Evolutionary conservation across 116 monocot species (phyloP).

Genomic region (Zostera marina): DNA sequence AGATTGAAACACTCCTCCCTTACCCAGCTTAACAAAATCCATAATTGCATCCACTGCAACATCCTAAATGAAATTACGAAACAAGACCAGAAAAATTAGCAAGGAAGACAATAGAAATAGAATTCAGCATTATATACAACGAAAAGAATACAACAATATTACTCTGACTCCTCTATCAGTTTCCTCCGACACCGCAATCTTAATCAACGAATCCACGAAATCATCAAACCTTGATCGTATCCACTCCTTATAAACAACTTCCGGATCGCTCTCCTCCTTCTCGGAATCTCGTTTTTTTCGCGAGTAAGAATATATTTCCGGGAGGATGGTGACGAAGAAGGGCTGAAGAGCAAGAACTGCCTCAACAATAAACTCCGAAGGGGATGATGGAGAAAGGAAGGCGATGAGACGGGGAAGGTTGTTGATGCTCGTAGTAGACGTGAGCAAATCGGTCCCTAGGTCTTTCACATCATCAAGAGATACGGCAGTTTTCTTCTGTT

Average conservation of each 20-base stretch:
- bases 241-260: constrained; percentile 52
- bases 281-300: neutral
- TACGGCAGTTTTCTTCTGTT: constrained; percentile 1
- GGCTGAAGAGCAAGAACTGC: constrained; percentile 68
- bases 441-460: constrained; percentile 54
- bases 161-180: constrained; percentile 36
- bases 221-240: constrained; percentile 54
- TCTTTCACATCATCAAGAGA: constrained; percentile 34
- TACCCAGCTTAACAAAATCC: constrained; percentile 88
- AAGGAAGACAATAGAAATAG: neutral
- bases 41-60: constrained; percentile 63
- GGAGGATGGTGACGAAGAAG: constrained; percentile 68
- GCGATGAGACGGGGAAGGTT: constrained; percentile 67
- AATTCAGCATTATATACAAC: neutral
- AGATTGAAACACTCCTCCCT: constrained; percentile 48
- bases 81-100: neutral
- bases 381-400: constrained; percentile 41
- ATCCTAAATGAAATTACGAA: constrained; percentile 25
- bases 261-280: constrained; percentile 20
- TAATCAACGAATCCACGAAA: constrained; percentile 39
- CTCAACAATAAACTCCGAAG: constrained; percentile 39
- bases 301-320: constrained; percentile 38
- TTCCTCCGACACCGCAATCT: constrained; percentile 19
- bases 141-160: constrained; percentile 1
- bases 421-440: constrained; percentile 62